These are phyloP conservation scores for Fusarium devonianum DNA, from an alignment of 2,329 filamentous ascomycete species.

Conservation along the genomic window DNA sequence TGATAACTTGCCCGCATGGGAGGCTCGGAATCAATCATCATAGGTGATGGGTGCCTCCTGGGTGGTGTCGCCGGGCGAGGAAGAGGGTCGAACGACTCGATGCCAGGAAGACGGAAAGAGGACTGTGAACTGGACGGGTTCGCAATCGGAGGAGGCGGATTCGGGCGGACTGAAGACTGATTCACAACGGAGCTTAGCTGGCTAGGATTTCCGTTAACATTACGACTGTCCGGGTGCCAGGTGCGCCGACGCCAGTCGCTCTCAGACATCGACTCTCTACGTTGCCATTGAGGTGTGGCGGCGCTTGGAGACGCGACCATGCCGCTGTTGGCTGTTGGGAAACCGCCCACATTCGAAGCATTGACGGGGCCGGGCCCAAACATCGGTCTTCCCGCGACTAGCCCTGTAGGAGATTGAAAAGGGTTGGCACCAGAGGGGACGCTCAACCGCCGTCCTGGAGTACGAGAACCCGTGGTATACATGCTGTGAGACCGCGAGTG, in stretches of 20 bases:
- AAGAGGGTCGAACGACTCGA: constrained; percentile 87
- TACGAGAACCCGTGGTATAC: constrained; percentile 69
- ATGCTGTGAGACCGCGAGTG: constrained; percentile 76
- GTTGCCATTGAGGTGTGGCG: constrained; percentile 67
- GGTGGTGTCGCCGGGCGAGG: constrained; percentile 68
- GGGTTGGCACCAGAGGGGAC: constrained; percentile 79
- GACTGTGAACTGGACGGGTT: constrained; percentile 61
- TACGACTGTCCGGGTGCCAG: constrained; percentile 84
- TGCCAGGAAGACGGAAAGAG: constrained; percentile 79
- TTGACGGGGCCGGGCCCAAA: constrained; percentile 62
- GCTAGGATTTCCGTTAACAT: constrained; percentile 68
- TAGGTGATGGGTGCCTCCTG: constrained; percentile 73
- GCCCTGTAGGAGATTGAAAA: constrained; percentile 71
- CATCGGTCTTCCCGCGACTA: constrained; percentile 62
- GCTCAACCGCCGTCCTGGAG: constrained; percentile 78
- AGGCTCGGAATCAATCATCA: constrained; percentile 72
- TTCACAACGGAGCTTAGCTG: constrained; percentile 81
- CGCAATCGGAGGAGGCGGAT: constrained; percentile 58
- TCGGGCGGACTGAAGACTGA: constrained; percentile 66
- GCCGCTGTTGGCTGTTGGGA: constrained; percentile 65
- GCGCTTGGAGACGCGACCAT: constrained; percentile 71
- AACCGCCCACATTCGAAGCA: constrained; percentile 61
- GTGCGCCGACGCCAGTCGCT: constrained; percentile 84
- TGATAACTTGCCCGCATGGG: constrained; percentile 45
- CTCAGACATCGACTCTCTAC: constrained; percentile 73